Conservation (phyloP, 139 green algal genomes). For the Chlorella sorokiniana region DNA sequence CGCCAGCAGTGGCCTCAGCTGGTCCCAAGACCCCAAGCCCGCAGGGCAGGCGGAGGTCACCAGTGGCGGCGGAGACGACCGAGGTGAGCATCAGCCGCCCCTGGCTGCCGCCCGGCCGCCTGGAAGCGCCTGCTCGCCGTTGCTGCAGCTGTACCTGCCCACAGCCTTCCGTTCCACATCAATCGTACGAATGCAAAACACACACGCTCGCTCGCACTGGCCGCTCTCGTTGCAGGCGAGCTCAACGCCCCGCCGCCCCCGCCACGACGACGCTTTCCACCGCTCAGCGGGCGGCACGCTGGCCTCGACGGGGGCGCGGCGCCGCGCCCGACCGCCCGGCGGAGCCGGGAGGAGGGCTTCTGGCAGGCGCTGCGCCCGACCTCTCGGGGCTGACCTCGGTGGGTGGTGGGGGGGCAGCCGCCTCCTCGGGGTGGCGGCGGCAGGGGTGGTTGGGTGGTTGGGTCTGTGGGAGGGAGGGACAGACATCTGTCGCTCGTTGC, state of each 20-base stretch:
- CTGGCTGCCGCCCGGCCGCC: too few relatives aligned
- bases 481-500: too few relatives aligned
- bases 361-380: constrained; percentile 18
- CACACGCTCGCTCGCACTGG: not conserved
- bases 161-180: too few relatives aligned
- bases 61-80: not conserved
- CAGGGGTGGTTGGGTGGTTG: not conserved
- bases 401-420: too few relatives aligned
- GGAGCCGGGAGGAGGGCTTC: constrained; percentile 27
- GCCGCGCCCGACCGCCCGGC: not conserved
- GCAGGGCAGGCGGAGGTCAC: not conserved
- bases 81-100: too few relatives aligned
- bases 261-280: constrained; percentile 29
- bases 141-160: too few relatives aligned
- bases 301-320: not conserved
- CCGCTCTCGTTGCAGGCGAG: not conserved
- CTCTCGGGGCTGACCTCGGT: not conserved
- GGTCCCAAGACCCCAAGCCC: not conserved
- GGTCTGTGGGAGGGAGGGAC: not conserved
- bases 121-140: too few relatives aligned
- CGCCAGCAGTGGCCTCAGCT: constrained; percentile 4
- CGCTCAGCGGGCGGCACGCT: not conserved
- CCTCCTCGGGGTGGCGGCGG: too few relatives aligned
- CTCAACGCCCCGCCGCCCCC: constrained; percentile 19
- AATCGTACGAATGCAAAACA: not conserved